These are phyloP conservation scores for Boletus semigastroideus DNA, from an alignment of 1,284 basidiomycete species.

Conservation along the genomic window DNA sequence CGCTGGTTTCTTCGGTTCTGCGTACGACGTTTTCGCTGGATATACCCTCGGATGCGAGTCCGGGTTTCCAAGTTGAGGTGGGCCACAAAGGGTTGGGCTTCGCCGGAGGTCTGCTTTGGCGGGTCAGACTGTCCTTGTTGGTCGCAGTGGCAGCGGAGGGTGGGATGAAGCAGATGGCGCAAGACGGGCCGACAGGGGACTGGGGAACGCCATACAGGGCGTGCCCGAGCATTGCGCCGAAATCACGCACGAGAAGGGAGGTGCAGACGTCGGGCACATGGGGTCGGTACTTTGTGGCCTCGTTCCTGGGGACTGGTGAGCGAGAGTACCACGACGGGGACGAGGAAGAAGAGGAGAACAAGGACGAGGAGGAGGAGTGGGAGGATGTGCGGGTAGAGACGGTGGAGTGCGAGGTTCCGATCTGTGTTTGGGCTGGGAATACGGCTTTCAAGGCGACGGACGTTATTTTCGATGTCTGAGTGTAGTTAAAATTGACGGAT, in stretches of 20 bases:
- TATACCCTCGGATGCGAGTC: constrained; percentile 86
- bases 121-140: constrained; percentile 76
- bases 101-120: constrained; percentile 82
- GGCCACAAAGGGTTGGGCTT: constrained; percentile 1
- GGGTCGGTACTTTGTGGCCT: constrained; percentile 53
- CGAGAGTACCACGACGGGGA: constrained; percentile 59
- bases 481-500: too few relatives aligned
- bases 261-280: constrained; percentile 38
- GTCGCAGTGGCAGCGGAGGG: constrained; percentile 62
- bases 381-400: constrained; percentile 67
- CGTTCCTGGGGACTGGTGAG: constrained; percentile 50
- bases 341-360: constrained; percentile 33
- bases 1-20: constrained; percentile 67
- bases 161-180: constrained; percentile 51
- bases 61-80: constrained; percentile 64
- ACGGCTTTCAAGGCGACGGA: constrained; percentile 83
- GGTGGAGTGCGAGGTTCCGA: constrained; percentile 90
- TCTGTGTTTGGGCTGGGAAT: constrained; percentile 85
- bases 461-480: constrained; percentile 70
- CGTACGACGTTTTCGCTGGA: constrained; percentile 84
- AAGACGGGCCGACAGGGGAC: constrained; percentile 48
- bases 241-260: constrained; percentile 43
- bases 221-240: constrained; percentile 54
- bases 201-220: constrained; percentile 71
- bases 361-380: constrained; percentile 64